A percentile compares a stretch with the other conserved stretches of the same genome.
Conservation (phyloP, 2,329 filamentous ascomycete species). For the Rhynchosporium agropyri region DNA sequence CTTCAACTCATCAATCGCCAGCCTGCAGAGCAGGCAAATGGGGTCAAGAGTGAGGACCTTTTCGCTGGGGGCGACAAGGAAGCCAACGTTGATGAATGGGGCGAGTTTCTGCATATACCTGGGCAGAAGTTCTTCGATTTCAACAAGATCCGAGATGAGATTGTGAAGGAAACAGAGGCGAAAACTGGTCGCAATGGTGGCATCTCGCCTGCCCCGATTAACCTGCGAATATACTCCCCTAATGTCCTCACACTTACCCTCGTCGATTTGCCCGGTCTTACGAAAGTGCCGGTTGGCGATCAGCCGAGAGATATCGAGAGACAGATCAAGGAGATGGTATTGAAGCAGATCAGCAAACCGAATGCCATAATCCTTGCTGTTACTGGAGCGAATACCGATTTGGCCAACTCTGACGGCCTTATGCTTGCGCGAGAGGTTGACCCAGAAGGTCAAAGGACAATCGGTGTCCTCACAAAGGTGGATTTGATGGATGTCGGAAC, state of each 20-base stretch:
- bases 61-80: conserved; percentile 75
- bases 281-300: conserved; percentile 94
- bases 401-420: conserved; percentile 97
- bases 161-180: conserved; percentile 91
- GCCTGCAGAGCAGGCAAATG: conserved; percentile 66
- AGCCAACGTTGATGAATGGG: conserved; percentile 94
- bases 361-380: conserved; percentile 98
- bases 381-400: conserved; percentile 93
- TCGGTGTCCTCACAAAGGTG: conserved; percentile 97
- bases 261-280: conserved; percentile 94
- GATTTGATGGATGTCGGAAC: conserved; percentile 99
- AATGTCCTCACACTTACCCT: conserved; percentile 96
- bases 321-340: conserved; percentile 96
- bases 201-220: conserved; percentile 96
- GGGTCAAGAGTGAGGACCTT: conserved; percentile 66
- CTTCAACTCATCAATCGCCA: conserved; percentile 96
- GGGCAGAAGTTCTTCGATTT: conserved; percentile 98
- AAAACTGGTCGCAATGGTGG: conserved; percentile 96
- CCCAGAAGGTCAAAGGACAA: conserved; percentile 94
- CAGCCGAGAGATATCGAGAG: conserved; percentile 95
- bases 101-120: conserved; percentile 96
- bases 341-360: conserved; percentile 98
- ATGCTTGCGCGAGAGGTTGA: conserved; percentile 97
- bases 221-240: conserved; percentile 96
- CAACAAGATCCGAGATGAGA: conserved; percentile 97